Evolutionary conservation across 108 stramenopile species (phyloP), one percentile per base, ranked within the genome.

Genomic region (Discostella stelligeroides): DNA sequence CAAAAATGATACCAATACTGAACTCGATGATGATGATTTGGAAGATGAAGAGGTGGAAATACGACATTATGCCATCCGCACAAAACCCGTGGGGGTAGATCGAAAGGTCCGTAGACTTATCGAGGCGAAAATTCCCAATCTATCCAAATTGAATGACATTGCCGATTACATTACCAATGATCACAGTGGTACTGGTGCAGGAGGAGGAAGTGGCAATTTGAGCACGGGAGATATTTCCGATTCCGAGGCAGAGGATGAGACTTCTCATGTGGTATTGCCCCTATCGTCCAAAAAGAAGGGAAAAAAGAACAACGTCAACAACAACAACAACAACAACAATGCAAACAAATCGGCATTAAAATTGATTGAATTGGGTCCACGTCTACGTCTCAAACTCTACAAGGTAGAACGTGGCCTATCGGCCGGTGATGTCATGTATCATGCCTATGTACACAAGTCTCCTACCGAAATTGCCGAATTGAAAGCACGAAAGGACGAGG

Each of bases 21-120:
- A 45, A n/a, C 53, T 25, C n/a, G 49, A 63, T 13, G 68, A 80
- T 24, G 51, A 83, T 53, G 71, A 80, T 23, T 66, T 80, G 40
- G 80, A 87, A 71, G 92, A 89, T 28, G 70, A 86, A 68, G 86
- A 82, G 20, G 82, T 92, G 15, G 98, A 99, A 79, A 68, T 99
- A 63, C 84, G 99, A 29, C 99, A 99, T 67, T 99, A 96, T 68
- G 94, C 97, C 69, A 93, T 99, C 69, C 94, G 96, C 25, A 97
- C 98, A 38, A 90, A 87, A 23, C 98, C 99, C 20, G 94, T 95
- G 11, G 98, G 97, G 25, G 84, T 98, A 21, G 88, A 94, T 68
- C 85, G 89, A 11, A 88, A 88, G 46, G 94, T 99, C 10, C 95
- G 96, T 55, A 76, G 92, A 39, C 66, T 98, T 17, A 84, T 98